Evolutionary conservation across 345 rosid genomes (phyloP), one percentile per base, ranked within the genome.

Genomic region (Arabidopsis suecica): DNA sequence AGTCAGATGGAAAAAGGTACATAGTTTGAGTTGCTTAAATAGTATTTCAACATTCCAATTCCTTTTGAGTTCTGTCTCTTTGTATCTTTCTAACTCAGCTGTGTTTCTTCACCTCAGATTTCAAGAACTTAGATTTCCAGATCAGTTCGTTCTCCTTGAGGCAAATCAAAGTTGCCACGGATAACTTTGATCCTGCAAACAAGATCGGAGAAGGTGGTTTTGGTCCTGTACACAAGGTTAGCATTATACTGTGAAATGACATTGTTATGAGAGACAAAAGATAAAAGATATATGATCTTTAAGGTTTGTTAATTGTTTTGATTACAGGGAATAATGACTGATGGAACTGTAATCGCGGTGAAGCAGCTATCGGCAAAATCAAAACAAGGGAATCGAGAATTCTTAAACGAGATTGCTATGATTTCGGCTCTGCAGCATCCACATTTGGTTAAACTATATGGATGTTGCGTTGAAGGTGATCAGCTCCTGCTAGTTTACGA

Each of bases 201-300:
- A 88, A 88, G 78, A 81, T 88, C 6, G 90, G 90, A 34, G 88
- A 88, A 79, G 93, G 93, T 54, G 88, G 93, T n/a, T 88, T 88
- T 5, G 93, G 93, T 67, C 84, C 90, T 48, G 93, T 86, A 13
- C 83, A 82, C 76, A 88, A 85, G 93, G 90, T 88, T 14, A 57
- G 69, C 53, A 67, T 61, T 28, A 66, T 49, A 72, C 47, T 33
- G 13, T 57, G 0, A 11, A 30, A 22, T 70, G 16, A 38, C 44
- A 32, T 30, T 54, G 23, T 20, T 25, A 58, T 5, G 61, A 56
- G 68, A 64, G 12, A 20, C 10, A 51, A 30, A 30, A 22, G 50
- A 69, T 61, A 10, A 48, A 42, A 38, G 33, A 51, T 42, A 30
- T 9, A 5, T 63, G 61, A n/a, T 1, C 33, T 33, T 9, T 47